Base-by-base conservation (phyloP, 2,329 filamentous ascomycete species). In the Emergomyces africanus region DNA sequence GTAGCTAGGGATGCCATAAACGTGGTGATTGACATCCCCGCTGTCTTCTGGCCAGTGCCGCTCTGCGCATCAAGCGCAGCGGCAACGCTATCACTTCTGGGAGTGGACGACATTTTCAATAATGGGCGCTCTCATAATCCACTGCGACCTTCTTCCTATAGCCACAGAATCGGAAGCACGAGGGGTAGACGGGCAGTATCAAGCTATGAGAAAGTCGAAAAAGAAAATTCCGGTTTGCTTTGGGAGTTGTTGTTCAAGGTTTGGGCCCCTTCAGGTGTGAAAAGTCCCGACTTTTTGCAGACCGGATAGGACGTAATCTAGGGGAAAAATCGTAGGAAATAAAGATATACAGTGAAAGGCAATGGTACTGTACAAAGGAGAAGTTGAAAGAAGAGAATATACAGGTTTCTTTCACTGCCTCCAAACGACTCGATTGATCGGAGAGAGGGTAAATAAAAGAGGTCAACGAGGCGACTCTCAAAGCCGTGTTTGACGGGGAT, bases 1-100 rank as follows among this genome's bases (percentile, higher is more conserved):
- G 83, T 80, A 41, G 77, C 79, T 63, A 89, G 69, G 48, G 86
- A 86, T 56, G 86, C 83, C 41, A 88, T 66, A 64, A 89, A 89
- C n/a, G 81, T 74, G 50, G 68, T 66, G 51, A 75, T 66, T 0
- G 68, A 69, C 57, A 75, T 71, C 28, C 74, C 74, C 51, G 69
- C 65, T 23, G 65, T 66, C n/a, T 62, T 66, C 56, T 69, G 67
- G n/a, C 69, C 73, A 41, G 68, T 68, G 25, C 70, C 70, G 54
- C 71, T 71, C 8, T 68, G 69, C 42, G 69, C 64, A 61, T 74
- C 67, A 49, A 75, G 64, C 18, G 72, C 71, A 37, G 68, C 55
- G 53, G 68, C 70, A 50, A 74, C 64, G 41, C 10, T 57, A 20
- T 33, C 30, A 35, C 42, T 48, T 10, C 41, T 58, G 66, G 69